These are phyloP conservation scores for Gynochthodes officinalis DNA, from an alignment of 257 asterid genomes.

Conservation along the genomic window DNA sequence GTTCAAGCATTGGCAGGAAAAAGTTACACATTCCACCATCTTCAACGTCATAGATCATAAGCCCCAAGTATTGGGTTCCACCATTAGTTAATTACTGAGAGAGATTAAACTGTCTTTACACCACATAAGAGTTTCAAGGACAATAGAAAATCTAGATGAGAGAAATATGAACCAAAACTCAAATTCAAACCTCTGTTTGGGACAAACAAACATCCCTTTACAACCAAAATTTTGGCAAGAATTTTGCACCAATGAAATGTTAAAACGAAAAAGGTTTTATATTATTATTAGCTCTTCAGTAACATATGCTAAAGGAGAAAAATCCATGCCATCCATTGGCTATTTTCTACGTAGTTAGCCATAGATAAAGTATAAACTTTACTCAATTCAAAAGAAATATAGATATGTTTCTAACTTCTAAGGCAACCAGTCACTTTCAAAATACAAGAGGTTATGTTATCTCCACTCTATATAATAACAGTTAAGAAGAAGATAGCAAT, in stretches of 20 bases:
- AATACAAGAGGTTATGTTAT: background rate
- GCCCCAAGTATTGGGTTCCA: background rate
- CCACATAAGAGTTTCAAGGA: background rate
- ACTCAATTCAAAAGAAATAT: background rate
- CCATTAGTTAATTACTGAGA: background rate
- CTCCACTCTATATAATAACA: background rate
- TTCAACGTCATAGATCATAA: background rate
- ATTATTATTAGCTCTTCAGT: background rate
- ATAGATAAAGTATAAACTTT: background rate
- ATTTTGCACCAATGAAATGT: background rate
- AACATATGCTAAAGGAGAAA: background rate
- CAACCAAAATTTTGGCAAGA: background rate
- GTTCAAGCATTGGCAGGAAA: background rate
- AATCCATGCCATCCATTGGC: background rate
- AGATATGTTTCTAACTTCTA: background rate
- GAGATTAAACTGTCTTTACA: background rate
- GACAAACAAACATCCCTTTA: background rate
- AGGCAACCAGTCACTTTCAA: background rate
- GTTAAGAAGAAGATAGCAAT: conserved; percentile 6
- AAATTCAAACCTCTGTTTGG: background rate
- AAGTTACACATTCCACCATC: background rate
- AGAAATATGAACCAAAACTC: background rate
- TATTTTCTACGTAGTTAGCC: background rate
- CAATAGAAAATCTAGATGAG: background rate
- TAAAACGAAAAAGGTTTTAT: background rate